These are phyloP conservation scores for Dactylellina leptospora DNA, from an alignment of 2,329 filamentous ascomycete genomes.

Conservation along the genomic window DNA sequence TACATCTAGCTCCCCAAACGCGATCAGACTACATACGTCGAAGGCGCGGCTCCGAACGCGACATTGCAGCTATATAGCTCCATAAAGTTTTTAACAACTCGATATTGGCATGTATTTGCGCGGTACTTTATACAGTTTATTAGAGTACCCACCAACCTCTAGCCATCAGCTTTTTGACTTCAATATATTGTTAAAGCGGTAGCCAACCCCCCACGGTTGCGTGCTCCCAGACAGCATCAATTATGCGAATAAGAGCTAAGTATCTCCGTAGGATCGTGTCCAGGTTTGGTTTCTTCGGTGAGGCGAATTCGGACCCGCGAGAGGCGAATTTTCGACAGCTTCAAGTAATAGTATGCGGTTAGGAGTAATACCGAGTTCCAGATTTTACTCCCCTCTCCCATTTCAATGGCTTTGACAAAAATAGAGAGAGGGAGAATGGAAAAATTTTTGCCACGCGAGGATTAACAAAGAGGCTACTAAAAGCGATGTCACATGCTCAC, in stretches of 20 bases:
- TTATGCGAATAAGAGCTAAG: conserved; percentile 1
- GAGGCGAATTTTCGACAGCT: too few species aligned
- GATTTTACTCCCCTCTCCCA: too few species aligned
- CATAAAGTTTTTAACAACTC: neutral
- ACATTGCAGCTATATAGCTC: neutral
- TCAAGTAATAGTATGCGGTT: neutral
- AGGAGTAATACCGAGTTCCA: too few species aligned
- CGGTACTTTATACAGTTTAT: conserved; percentile 20
- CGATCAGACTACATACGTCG: too few species aligned
- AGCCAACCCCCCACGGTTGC: neutral
- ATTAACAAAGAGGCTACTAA: too few species aligned
- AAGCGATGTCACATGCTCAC: too few species aligned
- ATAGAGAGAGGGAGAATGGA: too few species aligned
- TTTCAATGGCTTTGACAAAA: too few species aligned
- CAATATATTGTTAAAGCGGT: neutral
- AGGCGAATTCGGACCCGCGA: neutral
- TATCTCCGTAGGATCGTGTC: neutral
- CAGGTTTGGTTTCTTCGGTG: neutral
- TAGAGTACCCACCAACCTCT: neutral
- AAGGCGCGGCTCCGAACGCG: too few species aligned
- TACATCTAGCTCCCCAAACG: too few species aligned
- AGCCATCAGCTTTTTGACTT: neutral
- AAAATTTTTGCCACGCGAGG: too few species aligned
- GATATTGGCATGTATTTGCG: conserved; percentile 31
- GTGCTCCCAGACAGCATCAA: neutral